These are phyloP conservation scores for Cornus florida DNA, from an alignment of 148 eudicot species.

Conservation along the genomic window DNA sequence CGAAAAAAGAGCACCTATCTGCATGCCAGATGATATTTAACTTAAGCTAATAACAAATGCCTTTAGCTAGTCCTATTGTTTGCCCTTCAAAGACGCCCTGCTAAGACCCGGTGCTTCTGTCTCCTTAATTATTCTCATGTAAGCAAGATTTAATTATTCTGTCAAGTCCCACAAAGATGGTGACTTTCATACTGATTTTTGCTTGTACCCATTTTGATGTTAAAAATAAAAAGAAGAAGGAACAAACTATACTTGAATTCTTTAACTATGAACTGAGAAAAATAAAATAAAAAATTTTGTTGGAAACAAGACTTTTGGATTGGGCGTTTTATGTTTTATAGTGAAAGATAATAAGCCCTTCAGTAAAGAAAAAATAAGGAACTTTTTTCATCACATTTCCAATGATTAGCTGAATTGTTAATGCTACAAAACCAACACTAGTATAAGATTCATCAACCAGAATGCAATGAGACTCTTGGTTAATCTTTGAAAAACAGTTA, in stretches of 20 bases:
- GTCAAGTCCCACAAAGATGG: background rate
- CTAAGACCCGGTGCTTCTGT: background rate
- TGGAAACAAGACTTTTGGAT: background rate
- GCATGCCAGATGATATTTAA: background rate
- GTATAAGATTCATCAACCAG: background rate
- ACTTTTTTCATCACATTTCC: background rate
- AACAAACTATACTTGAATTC: no score
- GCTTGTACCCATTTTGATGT: no score
- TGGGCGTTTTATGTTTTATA: background rate
- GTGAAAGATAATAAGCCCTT: background rate
- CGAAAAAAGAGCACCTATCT: background rate
- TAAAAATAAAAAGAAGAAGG: no score
- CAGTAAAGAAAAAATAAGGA: no score
- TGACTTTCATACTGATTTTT: background rate
- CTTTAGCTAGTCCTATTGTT: background rate
- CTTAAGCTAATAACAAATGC: background rate
- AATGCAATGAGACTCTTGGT: background rate
- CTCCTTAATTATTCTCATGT: background rate
- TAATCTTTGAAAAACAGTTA: background rate
- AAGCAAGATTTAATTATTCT: background rate
- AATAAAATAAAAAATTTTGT: no score
- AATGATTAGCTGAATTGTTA: background rate
- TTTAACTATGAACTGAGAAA: no score
- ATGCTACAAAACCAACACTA: background rate
- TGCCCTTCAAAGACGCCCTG: background rate